A percentile compares a stretch with the other conserved stretches of the same genome.
Evolutionary conservation across 2,329 filamentous ascomycete genomes (phyloP).

Genomic region (Chaetomium globosum): DNA sequence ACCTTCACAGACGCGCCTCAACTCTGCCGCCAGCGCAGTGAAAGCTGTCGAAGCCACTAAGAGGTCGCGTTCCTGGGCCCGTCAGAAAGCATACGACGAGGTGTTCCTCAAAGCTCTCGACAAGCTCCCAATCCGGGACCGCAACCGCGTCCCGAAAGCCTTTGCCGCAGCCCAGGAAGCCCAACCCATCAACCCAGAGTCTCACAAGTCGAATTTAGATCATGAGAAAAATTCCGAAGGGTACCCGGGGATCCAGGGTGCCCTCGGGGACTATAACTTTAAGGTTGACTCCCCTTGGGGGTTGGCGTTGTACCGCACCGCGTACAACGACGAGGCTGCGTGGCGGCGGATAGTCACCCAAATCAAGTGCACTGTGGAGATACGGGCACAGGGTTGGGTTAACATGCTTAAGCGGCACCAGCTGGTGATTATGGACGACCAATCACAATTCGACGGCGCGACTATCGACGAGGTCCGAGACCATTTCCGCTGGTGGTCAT

Average conservation of each 20-base stretch:
- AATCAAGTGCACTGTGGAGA: background rate
- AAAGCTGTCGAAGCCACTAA: background rate
- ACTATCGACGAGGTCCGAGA: background rate
- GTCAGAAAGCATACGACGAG: background rate
- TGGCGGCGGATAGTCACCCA: background rate
- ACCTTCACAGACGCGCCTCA: no score
- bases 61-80: background rate
- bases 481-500: background rate
- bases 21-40: background rate
- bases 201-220: no score
- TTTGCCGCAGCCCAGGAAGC: background rate
- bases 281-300: background rate
- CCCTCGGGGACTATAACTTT: background rate
- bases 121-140: background rate
- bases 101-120: background rate
- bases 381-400: background rate
- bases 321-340: background rate
- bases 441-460: background rate
- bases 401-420: background rate
- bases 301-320: background rate
- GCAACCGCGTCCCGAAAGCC: background rate
- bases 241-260: background rate
- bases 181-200: background rate
- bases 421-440: slow-evolving; percentile 8
- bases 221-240: no score